Base-by-base conservation (phyloP, 345 rosid genomes). In the Carallia pectinifolia region DNA sequence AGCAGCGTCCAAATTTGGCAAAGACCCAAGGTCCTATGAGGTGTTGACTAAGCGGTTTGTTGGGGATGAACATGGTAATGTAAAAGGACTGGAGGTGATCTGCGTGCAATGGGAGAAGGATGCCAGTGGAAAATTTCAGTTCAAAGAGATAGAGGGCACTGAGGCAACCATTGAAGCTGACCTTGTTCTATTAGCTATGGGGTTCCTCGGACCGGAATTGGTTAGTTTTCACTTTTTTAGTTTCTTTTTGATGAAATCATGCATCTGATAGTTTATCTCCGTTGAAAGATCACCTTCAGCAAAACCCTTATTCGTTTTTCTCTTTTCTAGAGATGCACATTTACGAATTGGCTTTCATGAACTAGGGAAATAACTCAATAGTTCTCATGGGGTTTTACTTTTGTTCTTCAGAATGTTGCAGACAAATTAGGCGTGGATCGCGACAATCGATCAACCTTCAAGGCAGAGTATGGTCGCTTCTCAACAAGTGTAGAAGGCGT, bases 201-300 rank as follows among this genome's bases (percentile, higher is more conserved):
- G 99, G 6, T 96, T 96, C 83, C 96, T 96, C 8, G 99, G 99
- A 61, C 99, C 99, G 2, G 99, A 96, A 70, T 60, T 84, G 65
- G 99, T 96, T 34, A 81, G 93, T 85, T 71, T 53, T 70, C 15
- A 6, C 31, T n/a, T 9, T 37, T 19, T 6, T 27, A 53, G 29
- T 2, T 59, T 8, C 29, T 8, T 13, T 2, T 36, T 6, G 23
- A 61, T 16, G 53, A 64, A 27, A 64, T 37, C 70, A 13, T 38
- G 9, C 7, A 40, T 10, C 9, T 6, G 53, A 27, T 6, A 44
- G 31, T 64, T 47, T 18, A 44, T 31, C 1, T 15, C 50, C 2
- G 16, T 44, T 44, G 50, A 44, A 44, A 44, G 50, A 44, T 44
- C 50, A 12, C 16, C 50, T 12, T 12, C 3, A 4, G 50, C 50